These are phyloP conservation scores for Streptanthus diversifolius DNA, from an alignment of 345 rosid species.

Conservation along the genomic window DNA sequence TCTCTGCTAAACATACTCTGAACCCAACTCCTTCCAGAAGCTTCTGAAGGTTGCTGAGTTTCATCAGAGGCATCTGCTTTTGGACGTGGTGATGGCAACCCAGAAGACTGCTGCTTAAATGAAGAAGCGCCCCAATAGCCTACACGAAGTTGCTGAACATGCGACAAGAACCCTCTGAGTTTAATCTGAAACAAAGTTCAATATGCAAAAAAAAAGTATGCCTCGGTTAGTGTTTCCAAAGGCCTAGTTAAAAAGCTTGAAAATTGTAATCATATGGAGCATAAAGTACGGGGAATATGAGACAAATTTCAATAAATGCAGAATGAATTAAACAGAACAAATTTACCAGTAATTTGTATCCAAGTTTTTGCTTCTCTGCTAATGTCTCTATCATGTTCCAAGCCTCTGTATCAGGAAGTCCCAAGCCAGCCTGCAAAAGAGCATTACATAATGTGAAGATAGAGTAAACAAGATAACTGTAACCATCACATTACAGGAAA, in stretches of 20 bases:
- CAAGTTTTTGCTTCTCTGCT: constrained; percentile 86
- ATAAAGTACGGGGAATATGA: background rate
- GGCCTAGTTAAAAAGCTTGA: constrained; percentile 7
- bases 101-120: constrained; percentile 61
- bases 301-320: background rate
- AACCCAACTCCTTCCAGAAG: constrained; percentile 99
- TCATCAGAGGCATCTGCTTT: constrained; percentile 65
- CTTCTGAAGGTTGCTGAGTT: constrained; percentile 84
- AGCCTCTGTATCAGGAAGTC: constrained; percentile 87
- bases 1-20: constrained; percentile 99
- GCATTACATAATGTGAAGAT: background rate
- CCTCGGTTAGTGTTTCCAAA: constrained; percentile 6
- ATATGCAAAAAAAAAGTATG: constrained; percentile 1
- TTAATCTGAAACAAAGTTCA: constrained; percentile 58
- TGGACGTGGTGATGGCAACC: constrained; percentile 79
- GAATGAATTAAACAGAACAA: constrained; percentile 19
- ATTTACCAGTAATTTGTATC: constrained; percentile 80
- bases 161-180: constrained; percentile 93
- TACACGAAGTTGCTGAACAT: constrained; percentile 84
- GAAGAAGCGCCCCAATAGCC: constrained; percentile 94
- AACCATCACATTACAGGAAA: constrained; percentile 10
- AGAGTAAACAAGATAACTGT: constrained; percentile 6
- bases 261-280: background rate
- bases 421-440: constrained; percentile 68
- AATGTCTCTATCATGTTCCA: constrained; percentile 92